These are phyloP conservation scores for Blastocystis hominis DNA, from an alignment of 352 stramenopile genomes.

Conservation along the genomic window DNA sequence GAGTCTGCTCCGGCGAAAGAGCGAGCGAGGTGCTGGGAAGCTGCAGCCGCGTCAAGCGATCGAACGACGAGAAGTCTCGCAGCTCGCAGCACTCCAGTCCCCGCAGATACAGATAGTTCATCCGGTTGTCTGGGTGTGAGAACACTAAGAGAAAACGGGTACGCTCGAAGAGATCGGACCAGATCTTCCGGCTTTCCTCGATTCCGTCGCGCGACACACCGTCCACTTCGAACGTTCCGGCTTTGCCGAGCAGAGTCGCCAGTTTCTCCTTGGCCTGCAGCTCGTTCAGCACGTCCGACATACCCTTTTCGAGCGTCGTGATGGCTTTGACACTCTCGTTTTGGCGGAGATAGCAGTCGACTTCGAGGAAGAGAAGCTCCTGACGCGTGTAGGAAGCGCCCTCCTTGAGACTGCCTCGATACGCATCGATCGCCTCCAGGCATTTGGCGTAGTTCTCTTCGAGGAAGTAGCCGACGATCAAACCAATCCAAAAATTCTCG, in stretches of 20 bases:
- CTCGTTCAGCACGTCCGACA: conserved; percentile 33
- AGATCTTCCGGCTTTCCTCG: not conserved
- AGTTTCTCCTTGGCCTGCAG: conserved; percentile 15
- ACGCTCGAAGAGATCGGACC: not conserved
- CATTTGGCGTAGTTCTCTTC: conserved; percentile 38
- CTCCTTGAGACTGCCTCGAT: not conserved
- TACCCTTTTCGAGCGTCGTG: not conserved
- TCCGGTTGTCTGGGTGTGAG: not conserved
- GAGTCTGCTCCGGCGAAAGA: not conserved
- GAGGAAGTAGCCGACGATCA: conserved; percentile 25
- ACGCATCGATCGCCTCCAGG: not conserved
- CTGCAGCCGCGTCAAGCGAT: not conserved
- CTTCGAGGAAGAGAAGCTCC: conserved; percentile 20
- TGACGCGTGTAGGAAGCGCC: not conserved
- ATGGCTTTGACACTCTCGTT: not conserved
- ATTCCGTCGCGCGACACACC: not conserved
- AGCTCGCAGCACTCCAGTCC: conserved; percentile 43
- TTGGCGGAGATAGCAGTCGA: not conserved
- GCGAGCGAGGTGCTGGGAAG: not conserved
- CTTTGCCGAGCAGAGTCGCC: not conserved
- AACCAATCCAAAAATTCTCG: conserved; percentile 24
- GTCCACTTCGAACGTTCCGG: not conserved
- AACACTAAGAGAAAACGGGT: not conserved
- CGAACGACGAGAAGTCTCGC: not conserved
- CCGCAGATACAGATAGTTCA: conserved; percentile 15